These are phyloP conservation scores for Mycena indigotica DNA, from an alignment of 768 basidiomycete genomes.

Conservation along the genomic window DNA sequence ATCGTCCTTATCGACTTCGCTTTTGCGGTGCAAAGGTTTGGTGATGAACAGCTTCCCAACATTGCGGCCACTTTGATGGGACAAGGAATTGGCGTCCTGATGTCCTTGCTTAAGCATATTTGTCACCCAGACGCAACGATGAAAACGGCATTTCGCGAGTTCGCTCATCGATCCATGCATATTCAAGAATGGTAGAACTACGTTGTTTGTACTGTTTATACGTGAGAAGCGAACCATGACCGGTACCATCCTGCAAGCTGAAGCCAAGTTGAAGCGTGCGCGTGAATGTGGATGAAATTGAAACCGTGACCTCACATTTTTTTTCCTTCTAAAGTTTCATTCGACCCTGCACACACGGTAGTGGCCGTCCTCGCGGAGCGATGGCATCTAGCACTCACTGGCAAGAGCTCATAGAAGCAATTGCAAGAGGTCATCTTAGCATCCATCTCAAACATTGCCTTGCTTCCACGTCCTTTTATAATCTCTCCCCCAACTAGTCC, in stretches of 20 bases:
- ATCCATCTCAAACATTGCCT: no score
- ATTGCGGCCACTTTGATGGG: not conserved
- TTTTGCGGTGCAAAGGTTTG: not conserved
- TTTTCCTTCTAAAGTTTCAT: no score
- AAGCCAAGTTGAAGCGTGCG: not conserved
- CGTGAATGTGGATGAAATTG: not conserved
- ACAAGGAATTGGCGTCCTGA: not conserved
- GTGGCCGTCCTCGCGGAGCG: no score
- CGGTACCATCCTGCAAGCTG: not conserved
- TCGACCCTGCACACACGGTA: no score
- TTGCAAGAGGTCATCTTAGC: no score
- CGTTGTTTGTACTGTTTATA: not conserved
- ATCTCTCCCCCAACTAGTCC: no score
- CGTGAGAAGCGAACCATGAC: not conserved
- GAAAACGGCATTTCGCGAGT: not conserved
- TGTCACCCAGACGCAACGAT: no score
- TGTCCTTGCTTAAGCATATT: not conserved
- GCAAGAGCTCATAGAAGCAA: no score
- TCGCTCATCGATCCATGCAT: not conserved
- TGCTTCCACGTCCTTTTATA: no score
- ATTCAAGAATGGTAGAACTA: not conserved
- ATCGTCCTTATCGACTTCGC: constrained; percentile 8
- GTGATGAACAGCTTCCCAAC: not conserved
- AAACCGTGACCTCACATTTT: not conserved
- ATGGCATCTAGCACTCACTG: no score